phyloP scores from a whole-genome alignment of 140 eudicot species.

The Stevia rebaudiana region DNA sequence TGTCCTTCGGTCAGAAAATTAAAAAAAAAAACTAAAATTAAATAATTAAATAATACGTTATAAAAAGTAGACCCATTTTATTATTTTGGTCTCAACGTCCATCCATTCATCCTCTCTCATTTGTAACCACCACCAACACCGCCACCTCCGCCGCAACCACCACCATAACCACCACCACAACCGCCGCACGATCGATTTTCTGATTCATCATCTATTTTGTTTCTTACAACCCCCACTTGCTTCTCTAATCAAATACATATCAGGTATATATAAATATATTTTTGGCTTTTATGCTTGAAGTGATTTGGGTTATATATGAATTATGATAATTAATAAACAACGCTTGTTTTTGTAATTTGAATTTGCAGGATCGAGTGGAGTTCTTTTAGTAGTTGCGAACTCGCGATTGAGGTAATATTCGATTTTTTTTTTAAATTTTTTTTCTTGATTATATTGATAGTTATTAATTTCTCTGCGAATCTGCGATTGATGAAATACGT shows the following conservation, averaged over 20 bases:
- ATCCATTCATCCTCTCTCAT: background rate
- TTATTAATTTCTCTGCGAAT: background rate
- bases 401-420: constrained; percentile 9
- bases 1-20: constrained; percentile 29
- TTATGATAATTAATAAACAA: too few species aligned
- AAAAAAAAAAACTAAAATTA: background rate
- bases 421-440: constrained; percentile 4
- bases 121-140: constrained; percentile 9
- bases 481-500: background rate
- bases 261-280: constrained; percentile 5
- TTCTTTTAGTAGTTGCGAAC: background rate
- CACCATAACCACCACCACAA: background rate
- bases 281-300: background rate
- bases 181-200: constrained; percentile 14
- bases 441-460: background rate
- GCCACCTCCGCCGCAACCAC: background rate
- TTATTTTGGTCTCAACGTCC: background rate
- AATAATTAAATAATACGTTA: constrained; percentile 10
- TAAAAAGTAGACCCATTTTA: background rate
- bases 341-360: constrained; percentile 8
- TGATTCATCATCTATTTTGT: background rate
- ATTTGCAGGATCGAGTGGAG: constrained; percentile 23
- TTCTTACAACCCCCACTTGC: background rate
- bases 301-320: background rate
- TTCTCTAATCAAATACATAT: constrained; percentile 21